Evolutionary conservation across 2,329 filamentous ascomycete genomes (phyloP).

Genomic region (Calonectria pteridis): DNA sequence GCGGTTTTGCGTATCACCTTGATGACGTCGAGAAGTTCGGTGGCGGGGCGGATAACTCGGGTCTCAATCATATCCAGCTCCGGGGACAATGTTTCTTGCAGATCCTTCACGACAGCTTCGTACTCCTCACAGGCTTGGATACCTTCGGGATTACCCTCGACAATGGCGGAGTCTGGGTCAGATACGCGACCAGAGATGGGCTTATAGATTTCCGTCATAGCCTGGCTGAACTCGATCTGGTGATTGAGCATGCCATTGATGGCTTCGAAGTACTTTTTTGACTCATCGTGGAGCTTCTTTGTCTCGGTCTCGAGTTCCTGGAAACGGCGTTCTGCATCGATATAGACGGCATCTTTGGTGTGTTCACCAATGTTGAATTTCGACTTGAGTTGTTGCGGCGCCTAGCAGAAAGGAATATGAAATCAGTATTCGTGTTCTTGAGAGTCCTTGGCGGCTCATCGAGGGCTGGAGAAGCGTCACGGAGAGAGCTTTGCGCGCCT

Average conservation of each 20-base stretch:
- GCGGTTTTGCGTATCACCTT: conserved; percentile 93
- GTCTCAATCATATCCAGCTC: conserved; percentile 98
- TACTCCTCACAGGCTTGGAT: conserved; percentile 98
- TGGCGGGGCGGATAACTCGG: conserved; percentile 90
- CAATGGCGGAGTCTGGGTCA: conserved; percentile 85
- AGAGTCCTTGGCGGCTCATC: neutral
- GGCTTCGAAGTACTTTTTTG: conserved; percentile 95
- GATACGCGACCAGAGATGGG: conserved; percentile 97
- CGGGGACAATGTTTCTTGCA: conserved; percentile 88
- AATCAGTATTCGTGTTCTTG: neutral
- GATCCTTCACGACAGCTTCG: conserved; percentile 87
- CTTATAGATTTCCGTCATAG: conserved; percentile 96
- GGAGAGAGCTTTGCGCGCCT: conserved; percentile 32
- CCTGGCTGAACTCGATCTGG: conserved; percentile 98
- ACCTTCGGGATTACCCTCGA: conserved; percentile 91
- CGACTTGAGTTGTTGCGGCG: conserved; percentile 91
- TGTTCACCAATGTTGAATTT: conserved; percentile 96
- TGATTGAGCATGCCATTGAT: conserved; percentile 98
- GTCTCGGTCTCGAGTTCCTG: conserved; percentile 95
- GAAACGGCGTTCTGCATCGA: conserved; percentile 94
- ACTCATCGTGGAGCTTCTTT: conserved; percentile 96
- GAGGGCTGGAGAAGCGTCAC: conserved; percentile 5
- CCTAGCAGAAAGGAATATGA: conserved; percentile 57
- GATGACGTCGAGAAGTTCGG: conserved; percentile 93
- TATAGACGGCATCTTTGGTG: conserved; percentile 94